Evolutionary conservation across 1,284 basidiomycete species (phyloP).

Genomic region (Stereum hirsutum): DNA sequence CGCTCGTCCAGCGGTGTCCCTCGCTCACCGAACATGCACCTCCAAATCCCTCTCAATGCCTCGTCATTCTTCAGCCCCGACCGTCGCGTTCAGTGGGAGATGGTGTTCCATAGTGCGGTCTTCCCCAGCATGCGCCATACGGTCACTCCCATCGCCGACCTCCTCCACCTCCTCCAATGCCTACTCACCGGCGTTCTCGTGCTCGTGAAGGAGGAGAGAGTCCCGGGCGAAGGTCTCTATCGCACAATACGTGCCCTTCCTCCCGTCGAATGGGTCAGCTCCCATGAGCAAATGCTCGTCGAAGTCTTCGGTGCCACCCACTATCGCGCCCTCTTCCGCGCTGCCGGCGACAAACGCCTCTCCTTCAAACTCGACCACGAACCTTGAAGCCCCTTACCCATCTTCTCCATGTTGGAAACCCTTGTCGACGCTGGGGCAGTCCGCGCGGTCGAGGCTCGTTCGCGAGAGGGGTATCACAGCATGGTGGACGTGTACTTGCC

Average conservation of each 20-base stretch:
- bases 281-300: conserved; percentile 52
- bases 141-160: conserved; percentile 67
- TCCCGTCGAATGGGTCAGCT: conserved; percentile 61
- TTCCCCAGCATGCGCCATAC: conserved; percentile 73
- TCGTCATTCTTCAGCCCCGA: conserved; percentile 79
- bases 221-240: conserved; percentile 49
- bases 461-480: conserved; percentile 13
- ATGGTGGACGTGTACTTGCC: conserved; percentile 13
- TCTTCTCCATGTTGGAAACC: conserved; percentile 7
- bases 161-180: conserved; percentile 69
- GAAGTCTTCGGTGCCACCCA: conserved; percentile 67
- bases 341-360: conserved; percentile 57
- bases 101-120: conserved; percentile 78
- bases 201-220: conserved; percentile 62
- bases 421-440: conserved; percentile 13
- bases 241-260: conserved; percentile 73
- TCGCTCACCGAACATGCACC: conserved; percentile 59
- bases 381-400: conserved; percentile 13
- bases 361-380: conserved; percentile 63
- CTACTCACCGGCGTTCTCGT: conserved; percentile 74
- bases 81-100: conserved; percentile 76
- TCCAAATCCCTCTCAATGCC: conserved; percentile 67
- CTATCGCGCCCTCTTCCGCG: conserved; percentile 60
- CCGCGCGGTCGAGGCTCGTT: conserved; percentile 11
- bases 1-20: conserved; percentile 65